A percentile compares a stretch with the other conserved stretches of the same genome.
Conservation (phyloP, 225 moss, liverwort and hornwort species). For the Antitrichia curtipendula region DNA sequence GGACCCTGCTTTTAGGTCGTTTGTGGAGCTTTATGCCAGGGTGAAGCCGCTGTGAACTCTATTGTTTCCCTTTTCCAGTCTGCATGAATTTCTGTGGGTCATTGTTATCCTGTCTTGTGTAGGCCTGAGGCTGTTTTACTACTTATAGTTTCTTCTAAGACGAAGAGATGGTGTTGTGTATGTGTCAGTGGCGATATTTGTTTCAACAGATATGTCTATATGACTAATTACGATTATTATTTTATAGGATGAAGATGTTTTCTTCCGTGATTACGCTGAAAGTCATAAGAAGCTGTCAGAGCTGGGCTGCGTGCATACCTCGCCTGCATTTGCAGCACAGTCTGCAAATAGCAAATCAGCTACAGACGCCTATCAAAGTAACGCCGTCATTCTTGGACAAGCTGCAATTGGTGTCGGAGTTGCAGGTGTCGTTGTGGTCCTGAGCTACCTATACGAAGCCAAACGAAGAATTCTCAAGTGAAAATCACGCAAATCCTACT, state of each 20-base stretch:
- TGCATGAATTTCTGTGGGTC: not conserved
- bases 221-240: not conserved
- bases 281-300: conserved; percentile 86
- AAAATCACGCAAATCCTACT: not conserved
- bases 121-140: not conserved
- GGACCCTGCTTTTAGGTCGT: conserved; percentile 62
- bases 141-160: not conserved
- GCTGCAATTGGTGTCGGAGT: conserved; percentile 78
- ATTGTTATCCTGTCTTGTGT: not conserved
- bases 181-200: not conserved
- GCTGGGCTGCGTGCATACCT: conserved; percentile 60
- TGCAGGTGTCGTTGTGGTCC: conserved; percentile 61
- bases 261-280: conserved; percentile 65
- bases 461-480: conserved; percentile 59
- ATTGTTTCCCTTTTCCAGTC: not conserved
- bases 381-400: conserved; percentile 59
- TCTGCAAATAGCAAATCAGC: conserved; percentile 33
- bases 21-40: conserved; percentile 87
- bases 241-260: conserved; percentile 74
- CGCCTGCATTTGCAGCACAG: conserved; percentile 40
- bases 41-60: conserved; percentile 13
- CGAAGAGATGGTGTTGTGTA: not conserved
- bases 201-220: not conserved
- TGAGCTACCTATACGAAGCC: conserved; percentile 73
- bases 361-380: conserved; percentile 28